Base-by-base conservation (phyloP, 2,329 filamentous ascomycete species). In the Daldinia eschscholtzii region DNA sequence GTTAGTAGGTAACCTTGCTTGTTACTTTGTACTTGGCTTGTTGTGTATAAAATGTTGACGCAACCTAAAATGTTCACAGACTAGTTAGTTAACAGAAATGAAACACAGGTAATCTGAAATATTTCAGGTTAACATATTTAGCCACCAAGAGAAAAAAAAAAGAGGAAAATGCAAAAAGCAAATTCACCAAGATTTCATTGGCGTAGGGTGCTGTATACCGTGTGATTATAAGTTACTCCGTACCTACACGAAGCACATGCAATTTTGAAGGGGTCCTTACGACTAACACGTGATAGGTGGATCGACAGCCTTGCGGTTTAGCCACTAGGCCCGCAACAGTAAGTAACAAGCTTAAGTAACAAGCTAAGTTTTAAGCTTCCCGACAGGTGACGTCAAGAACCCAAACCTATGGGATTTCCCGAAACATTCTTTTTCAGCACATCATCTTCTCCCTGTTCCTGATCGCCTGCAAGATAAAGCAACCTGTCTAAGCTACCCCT, bases 361-460 rank as follows among this genome's bases (percentile, higher is more conserved):
- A 10, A 35, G 33, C 33, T 56, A 62, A 58, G 42, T 35, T 60
- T 58, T 64, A 61, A 62, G 57, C 64, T 70, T 57, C 68, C 53
- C 57, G 10, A 35, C 33, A 37, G 15, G 52, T 70, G 68, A 70
- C 68, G 64, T 70, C 64, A 67, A 61, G 10, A 61, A 6, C 30
- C 48, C 18, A 18, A 37, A 48, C 20, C 13, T 39, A 46, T 46
- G 41, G 26, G 41, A 46, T 50, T 33, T 46, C 58, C 37, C 58
- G 48, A 57, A 64, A 50, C 3, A 52, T 50, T 59, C 37, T 56
- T 37, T 50, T 41, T 26, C 35, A 59, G 48, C 12, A 61, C 23
- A 41, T 44, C 26, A 55, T 39, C 50, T 28, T 41, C 20, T 23
- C 20, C 42, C 33, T 37, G 57, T 61, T 52, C 62, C 66, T 65